phyloP scores from a whole-genome alignment of 805 yeast genomes.

The Suhomyces pyralidae region DNA sequence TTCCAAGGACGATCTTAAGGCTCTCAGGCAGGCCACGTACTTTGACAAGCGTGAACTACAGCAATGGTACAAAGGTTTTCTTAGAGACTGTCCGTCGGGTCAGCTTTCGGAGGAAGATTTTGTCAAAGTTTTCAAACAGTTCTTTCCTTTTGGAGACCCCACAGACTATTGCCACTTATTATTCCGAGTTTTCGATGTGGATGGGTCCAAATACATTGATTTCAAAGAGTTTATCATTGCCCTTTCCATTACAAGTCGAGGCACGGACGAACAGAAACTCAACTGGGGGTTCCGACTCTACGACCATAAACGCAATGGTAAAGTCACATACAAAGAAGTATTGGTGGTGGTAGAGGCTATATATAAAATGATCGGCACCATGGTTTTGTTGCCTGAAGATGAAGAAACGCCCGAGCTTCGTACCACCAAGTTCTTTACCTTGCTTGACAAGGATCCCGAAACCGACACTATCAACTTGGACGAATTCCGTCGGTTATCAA shows the following conservation, averaged over 20 bases:
- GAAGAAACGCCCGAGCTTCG: constrained; percentile 90
- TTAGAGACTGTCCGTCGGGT: constrained; percentile 91
- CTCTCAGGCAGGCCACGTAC: constrained; percentile 79
- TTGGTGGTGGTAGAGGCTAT: constrained; percentile 75
- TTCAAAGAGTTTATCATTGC: constrained; percentile 92
- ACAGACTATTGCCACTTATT: constrained; percentile 84
- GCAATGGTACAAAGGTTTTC: constrained; percentile 97
- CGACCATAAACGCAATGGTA: constrained; percentile 79
- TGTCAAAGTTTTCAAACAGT: constrained; percentile 88
- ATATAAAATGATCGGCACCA: constrained; percentile 92
- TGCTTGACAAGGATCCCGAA: constrained; percentile 68
- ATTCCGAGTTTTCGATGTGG: constrained; percentile 84
- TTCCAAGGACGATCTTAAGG: constrained; percentile 83
- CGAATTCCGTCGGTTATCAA: constrained; percentile 81
- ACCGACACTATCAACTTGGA: constrained; percentile 65
- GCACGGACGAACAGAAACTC: constrained; percentile 77
- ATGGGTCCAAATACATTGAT: constrained; percentile 75
- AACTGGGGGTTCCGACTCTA: constrained; percentile 88
- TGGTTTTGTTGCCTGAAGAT: constrained; percentile 85
- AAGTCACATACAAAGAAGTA: constrained; percentile 74
- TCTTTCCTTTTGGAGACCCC: constrained; percentile 98
- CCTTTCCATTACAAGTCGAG: constrained; percentile 81
- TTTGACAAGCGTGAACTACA: constrained; percentile 92
- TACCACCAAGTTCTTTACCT: constrained; percentile 72
- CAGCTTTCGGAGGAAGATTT: constrained; percentile 84